phyloP scores from a whole-genome alignment of 2,329 filamentous ascomycete genomes.

The Aspergillus sp. region DNA sequence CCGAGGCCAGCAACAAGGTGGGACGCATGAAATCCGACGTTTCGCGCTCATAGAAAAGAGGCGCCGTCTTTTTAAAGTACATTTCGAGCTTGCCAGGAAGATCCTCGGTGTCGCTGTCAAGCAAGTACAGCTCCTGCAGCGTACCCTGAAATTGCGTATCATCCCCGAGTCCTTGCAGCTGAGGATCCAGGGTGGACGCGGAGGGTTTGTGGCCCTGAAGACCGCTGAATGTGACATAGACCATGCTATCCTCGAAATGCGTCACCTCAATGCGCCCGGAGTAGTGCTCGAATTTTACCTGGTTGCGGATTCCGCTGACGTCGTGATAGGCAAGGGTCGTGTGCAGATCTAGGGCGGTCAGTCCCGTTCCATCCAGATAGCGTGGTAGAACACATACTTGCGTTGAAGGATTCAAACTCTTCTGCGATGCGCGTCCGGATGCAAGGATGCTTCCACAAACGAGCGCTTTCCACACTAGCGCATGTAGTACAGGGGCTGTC shows the following conservation, averaged over 20 bases:
- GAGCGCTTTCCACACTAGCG: constrained; percentile 57
- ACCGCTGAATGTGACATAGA: constrained; percentile 48
- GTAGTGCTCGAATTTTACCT: constrained; percentile 47
- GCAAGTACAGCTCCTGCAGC: constrained; percentile 44
- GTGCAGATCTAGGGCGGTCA: constrained; percentile 41
- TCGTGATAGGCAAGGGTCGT: constrained; percentile 52
- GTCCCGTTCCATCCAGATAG: constrained; percentile 6
- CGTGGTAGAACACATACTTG: constrained; percentile 34
- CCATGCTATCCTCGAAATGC: constrained; percentile 52
- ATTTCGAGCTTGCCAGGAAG: constrained; percentile 52
- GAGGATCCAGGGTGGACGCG: constrained; percentile 37
- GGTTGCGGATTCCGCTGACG: constrained; percentile 47
- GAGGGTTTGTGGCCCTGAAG: constrained; percentile 39
- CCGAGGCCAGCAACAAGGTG: constrained; percentile 43
- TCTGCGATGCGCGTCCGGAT: constrained; percentile 58
- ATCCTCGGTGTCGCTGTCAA: constrained; percentile 51
- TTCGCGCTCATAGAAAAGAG: constrained; percentile 49
- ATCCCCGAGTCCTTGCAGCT: constrained; percentile 40
- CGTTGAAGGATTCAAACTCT: constrained; percentile 57
- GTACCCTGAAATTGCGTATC: constrained; percentile 36
- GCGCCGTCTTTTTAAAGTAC: constrained; percentile 51
- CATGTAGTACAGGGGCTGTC: constrained; percentile 60
- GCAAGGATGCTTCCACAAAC: constrained; percentile 60
- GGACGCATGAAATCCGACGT: constrained; percentile 50
- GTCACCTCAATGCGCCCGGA: constrained; percentile 54